Conservation (phyloP, 1,139 yeast genomes). For the Geotrichum bryndzae region DNA sequence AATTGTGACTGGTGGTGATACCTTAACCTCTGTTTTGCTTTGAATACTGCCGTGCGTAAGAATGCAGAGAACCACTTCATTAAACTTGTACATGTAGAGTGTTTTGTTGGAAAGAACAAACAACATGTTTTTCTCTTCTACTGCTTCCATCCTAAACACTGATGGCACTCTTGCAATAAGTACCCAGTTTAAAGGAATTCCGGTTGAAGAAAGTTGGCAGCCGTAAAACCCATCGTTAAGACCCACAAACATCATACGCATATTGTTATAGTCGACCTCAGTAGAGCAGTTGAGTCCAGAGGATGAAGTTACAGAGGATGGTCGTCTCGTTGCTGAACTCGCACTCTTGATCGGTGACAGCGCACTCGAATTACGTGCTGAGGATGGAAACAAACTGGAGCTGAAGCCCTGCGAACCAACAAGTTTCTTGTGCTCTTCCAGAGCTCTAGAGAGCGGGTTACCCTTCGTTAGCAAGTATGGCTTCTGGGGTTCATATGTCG, state of each 20-base stretch:
- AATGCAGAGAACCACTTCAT: slow-evolving; percentile 9
- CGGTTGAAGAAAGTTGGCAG: slow-evolving; percentile 6
- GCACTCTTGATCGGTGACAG: background rate
- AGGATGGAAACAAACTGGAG: background rate
- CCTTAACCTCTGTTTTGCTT: slow-evolving; percentile 5
- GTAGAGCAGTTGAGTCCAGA: slow-evolving; percentile 9
- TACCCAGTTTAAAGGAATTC: slow-evolving; percentile 13
- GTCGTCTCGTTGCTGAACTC: background rate
- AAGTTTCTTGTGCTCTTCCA: slow-evolving; percentile 4
- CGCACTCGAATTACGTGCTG: background rate
- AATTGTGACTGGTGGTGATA: slow-evolving; percentile 10
- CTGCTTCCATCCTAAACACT: slow-evolving; percentile 14
- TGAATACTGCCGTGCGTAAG: slow-evolving; percentile 9
- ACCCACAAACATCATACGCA: slow-evolving; percentile 12
- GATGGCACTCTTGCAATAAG: slow-evolving; percentile 1
- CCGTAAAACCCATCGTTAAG: slow-evolving; percentile 10
- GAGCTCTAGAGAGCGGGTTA: slow-evolving; percentile 5
- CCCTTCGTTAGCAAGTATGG: slow-evolving; percentile 4
- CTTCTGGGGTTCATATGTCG: slow-evolving; percentile 7
- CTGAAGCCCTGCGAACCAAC: background rate
- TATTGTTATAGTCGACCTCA: slow-evolving; percentile 7
- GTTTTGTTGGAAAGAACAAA: slow-evolving; percentile 8
- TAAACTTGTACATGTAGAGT: slow-evolving; percentile 9
- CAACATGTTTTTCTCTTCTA: slow-evolving; percentile 12
- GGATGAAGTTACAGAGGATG: background rate